A percentile compares a stretch with the other conserved stretches of the same genome.
Conservation (phyloP, 2,329 filamentous ascomycete genomes). For the Fusarium coffeatum region DNA sequence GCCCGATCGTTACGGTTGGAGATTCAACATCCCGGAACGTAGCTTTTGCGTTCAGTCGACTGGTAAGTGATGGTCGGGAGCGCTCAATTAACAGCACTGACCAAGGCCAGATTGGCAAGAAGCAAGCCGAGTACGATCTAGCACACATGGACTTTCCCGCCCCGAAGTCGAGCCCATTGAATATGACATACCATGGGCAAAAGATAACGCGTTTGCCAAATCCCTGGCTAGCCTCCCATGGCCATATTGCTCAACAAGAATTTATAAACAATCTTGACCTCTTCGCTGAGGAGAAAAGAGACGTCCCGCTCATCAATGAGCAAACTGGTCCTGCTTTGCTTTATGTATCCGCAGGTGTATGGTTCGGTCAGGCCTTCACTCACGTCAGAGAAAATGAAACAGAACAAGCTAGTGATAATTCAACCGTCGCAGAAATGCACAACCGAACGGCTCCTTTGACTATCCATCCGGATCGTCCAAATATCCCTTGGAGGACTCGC, state of each 20-base stretch:
- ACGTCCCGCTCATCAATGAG: rapidly evolving
- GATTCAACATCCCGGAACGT: conserved; percentile 69
- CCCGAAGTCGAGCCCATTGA: background rate
- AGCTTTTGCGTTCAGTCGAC: conserved; percentile 61
- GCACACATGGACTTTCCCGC: background rate
- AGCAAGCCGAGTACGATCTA: background rate
- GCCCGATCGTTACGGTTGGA: conserved; percentile 67
- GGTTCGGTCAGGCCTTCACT: conserved; percentile 1
- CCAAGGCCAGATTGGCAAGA: conserved; percentile 1
- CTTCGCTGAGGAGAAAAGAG: background rate
- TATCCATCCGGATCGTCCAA: background rate
- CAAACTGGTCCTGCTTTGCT: background rate
- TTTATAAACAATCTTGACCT: background rate
- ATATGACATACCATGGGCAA: conserved; percentile 10
- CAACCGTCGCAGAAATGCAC: rapidly evolving
- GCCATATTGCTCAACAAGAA: background rate
- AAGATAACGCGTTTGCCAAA: conserved; percentile 3
- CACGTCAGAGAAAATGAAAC: background rate
- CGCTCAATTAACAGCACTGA: rapidly evolving
- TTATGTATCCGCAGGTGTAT: background rate
- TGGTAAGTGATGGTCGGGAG: conserved; percentile 27
- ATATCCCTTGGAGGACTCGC: background rate
- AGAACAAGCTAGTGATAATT: background rate
- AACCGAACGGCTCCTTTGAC: background rate
- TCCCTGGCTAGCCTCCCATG: background rate